Conservation (phyloP, 352 stramenopile species). For the Globisporangium okanoganense region DNA sequence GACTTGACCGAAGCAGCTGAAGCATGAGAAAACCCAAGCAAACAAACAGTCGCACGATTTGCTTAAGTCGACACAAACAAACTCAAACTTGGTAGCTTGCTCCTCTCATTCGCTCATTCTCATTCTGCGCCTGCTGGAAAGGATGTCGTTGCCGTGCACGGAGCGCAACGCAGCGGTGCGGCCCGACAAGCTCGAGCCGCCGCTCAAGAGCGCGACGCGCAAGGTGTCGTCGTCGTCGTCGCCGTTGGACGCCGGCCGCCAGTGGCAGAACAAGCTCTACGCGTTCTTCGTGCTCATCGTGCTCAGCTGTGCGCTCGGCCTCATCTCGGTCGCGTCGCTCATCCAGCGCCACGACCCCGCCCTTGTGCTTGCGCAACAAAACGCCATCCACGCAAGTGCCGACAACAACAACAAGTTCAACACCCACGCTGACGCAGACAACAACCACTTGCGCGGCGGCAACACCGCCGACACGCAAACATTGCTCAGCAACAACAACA, state of each 20-base stretch:
- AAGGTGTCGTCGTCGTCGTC: not conserved
- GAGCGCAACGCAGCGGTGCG: constrained; percentile 13
- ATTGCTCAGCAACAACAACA: constrained; percentile 9
- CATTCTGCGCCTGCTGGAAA: not conserved
- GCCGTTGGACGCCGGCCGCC: not conserved
- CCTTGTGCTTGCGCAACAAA: not conserved
- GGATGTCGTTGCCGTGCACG: constrained; percentile 12
- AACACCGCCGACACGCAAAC: constrained; percentile 10
- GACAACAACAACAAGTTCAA: not conserved
- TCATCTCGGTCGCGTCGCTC: constrained; percentile 50
- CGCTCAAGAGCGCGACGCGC: not conserved
- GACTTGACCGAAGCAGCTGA: not conserved
- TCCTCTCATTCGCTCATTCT: not conserved
- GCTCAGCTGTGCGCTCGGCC: constrained; percentile 42
- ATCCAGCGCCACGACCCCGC: constrained; percentile 42
- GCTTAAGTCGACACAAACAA: not conserved
- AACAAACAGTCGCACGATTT: not conserved
- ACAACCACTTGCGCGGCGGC: constrained; percentile 17
- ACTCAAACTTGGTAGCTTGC: not conserved
- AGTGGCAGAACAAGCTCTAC: constrained; percentile 17
- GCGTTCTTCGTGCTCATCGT: constrained; percentile 41
- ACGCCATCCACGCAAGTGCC: not conserved
- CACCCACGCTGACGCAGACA: constrained; percentile 4
- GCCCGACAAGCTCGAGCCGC: constrained; percentile 7
- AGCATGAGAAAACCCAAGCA: not conserved